Conservation (phyloP, 2,329 filamentous ascomycete genomes). For the Alternaria sp. region DNA sequence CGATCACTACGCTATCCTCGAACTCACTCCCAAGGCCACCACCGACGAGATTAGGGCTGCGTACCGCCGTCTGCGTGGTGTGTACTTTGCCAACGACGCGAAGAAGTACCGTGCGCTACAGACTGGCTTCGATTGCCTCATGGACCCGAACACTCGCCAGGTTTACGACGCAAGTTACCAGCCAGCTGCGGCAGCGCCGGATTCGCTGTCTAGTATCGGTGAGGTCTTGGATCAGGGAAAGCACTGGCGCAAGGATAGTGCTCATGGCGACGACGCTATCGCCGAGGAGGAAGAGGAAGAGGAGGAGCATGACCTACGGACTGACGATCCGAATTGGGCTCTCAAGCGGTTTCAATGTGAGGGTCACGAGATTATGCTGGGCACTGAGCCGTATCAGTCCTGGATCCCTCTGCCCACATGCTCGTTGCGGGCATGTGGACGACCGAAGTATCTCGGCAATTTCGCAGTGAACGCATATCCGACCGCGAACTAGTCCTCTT, state of each 20-base stretch:
- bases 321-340: conserved; percentile 32
- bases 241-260: conserved; percentile 31
- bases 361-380: conserved; percentile 25
- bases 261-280: conserved; percentile 20
- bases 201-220: conserved; percentile 15
- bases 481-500: not conserved
- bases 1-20: conserved; percentile 42
- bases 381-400: conserved; percentile 33
- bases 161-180: conserved; percentile 37
- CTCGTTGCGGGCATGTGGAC: conserved; percentile 15
- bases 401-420: conserved; percentile 29
- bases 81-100: conserved; percentile 37
- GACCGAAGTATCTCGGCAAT: conserved; percentile 32
- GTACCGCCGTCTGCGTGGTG: conserved; percentile 33
- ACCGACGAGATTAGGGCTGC: conserved; percentile 38
- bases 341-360: conserved; percentile 28
- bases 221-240: conserved; percentile 25
- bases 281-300: conserved; percentile 25
- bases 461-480: conserved; percentile 22
- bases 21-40: conserved; percentile 30
- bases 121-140: conserved; percentile 38
- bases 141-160: conserved; percentile 33
- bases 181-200: not conserved
- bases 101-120: conserved; percentile 40
- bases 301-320: conserved; percentile 24